Conservation (phyloP, 768 basidiomycete species). For the Xerocomellus intermedius region DNA sequence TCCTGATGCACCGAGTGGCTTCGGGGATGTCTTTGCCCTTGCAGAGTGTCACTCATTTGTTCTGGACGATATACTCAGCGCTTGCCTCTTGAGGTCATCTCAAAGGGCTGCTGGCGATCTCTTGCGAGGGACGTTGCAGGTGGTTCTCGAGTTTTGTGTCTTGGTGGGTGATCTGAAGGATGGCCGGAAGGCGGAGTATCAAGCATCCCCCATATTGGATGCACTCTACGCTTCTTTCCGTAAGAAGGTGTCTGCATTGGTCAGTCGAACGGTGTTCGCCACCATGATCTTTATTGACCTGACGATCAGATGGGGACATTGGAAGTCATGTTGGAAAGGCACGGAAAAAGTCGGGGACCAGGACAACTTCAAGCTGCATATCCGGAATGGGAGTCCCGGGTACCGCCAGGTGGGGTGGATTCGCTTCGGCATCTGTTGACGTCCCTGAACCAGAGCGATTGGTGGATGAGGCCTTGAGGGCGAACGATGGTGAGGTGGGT, state of each 20-base stretch:
- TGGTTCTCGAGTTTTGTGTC: constrained; percentile 65
- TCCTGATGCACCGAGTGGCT: constrained; percentile 27
- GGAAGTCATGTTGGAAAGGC: constrained; percentile 56
- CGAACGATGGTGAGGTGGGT: too few relatives aligned
- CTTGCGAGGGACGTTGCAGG: constrained; percentile 59
- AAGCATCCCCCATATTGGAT: constrained; percentile 57
- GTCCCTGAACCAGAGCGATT: constrained; percentile 52
- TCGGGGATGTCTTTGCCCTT: constrained; percentile 74
- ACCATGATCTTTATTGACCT: background rate
- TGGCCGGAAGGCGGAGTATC: constrained; percentile 57
- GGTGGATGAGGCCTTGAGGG: constrained; percentile 44
- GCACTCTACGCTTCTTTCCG: constrained; percentile 54
- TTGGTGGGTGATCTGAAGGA: constrained; percentile 60
- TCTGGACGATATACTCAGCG: constrained; percentile 72
- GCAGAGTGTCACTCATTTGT: constrained; percentile 63
- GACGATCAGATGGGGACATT: constrained; percentile 51
- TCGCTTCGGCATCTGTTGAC: constrained; percentile 55
- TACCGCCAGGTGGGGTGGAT: constrained; percentile 50
- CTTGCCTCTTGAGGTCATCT: constrained; percentile 67
- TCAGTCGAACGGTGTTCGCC: constrained; percentile 34
- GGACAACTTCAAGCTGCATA: constrained; percentile 26
- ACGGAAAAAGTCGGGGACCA: constrained; percentile 19
- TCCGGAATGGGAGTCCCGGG: constrained; percentile 31
- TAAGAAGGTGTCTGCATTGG: constrained; percentile 55
- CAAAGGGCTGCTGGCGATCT: constrained; percentile 67